Conservation (phyloP, 257 asterid species). For the Rhazya stricta region DNA sequence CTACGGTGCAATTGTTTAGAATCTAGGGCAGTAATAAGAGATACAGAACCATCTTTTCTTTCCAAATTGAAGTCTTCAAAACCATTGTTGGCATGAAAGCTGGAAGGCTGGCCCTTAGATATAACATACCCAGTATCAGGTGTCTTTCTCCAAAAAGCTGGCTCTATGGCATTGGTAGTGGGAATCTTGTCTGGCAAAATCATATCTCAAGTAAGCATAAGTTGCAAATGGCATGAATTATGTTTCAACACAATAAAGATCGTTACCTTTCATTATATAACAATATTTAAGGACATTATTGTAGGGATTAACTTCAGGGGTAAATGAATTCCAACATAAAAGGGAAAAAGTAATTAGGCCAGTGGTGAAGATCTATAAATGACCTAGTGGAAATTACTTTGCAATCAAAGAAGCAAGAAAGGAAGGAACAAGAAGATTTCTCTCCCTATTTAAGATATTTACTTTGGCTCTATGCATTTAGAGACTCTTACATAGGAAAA, state of each 20-base stretch:
- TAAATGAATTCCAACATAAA: neutral
- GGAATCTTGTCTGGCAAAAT: conserved; percentile 32
- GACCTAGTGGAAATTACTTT: neutral
- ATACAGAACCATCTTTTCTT: conserved; percentile 25
- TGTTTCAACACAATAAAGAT: neutral
- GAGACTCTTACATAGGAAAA: neutral
- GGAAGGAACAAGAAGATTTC: neutral
- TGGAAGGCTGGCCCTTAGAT: conserved; percentile 34
- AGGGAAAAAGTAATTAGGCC: neutral
- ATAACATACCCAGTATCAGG: conserved; percentile 32
- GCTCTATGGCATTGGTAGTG: conserved; percentile 38
- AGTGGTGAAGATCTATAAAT: neutral
- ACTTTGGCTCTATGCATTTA: neutral
- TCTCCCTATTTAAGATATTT: neutral
- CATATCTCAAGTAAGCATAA: conserved; percentile 21
- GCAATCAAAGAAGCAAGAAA: neutral
- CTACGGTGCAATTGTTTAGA: conserved; percentile 37
- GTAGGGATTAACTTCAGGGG: neutral
- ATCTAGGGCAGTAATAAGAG: conserved; percentile 31
- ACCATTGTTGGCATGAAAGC: conserved; percentile 26
- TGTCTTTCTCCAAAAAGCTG: conserved; percentile 38
- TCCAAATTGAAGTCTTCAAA: conserved; percentile 31
- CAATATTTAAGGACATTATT: too few species aligned
- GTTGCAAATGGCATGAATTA: neutral
- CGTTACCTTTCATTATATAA: neutral